Evolutionary conservation across 495 filamentous ascomycete genomes (phyloP).

Genomic region (Xylaria bambusicola): DNA sequence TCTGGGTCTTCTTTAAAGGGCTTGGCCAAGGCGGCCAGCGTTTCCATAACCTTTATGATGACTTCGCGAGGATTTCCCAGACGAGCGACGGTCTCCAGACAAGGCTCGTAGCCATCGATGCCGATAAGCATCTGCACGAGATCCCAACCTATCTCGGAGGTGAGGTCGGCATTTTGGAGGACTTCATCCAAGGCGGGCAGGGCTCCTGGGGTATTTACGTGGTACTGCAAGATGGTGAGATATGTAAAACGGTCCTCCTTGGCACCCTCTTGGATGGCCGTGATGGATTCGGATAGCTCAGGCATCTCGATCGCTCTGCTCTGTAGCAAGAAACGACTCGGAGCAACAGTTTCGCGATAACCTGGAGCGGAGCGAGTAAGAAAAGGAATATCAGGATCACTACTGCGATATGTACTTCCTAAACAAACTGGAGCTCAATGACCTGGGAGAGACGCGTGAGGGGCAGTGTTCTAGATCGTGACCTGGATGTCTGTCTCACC

Average conservation of each 20-base stretch:
- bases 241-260: constrained; percentile 78
- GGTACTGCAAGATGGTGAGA: constrained; percentile 82
- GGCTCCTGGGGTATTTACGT: constrained; percentile 68
- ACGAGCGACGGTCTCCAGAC: constrained; percentile 73
- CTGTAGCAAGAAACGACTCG: background rate
- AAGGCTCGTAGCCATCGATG: constrained; percentile 69
- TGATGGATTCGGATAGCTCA: constrained; percentile 31
- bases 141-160: constrained; percentile 95
- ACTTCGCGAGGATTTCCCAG: constrained; percentile 93
- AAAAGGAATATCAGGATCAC: background rate
- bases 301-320: constrained; percentile 21
- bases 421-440: constrained; percentile 9
- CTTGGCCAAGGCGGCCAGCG: constrained; percentile 57
- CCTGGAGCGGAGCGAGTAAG: background rate
- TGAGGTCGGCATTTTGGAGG: constrained; percentile 79
- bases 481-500: too few species aligned
- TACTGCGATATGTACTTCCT: background rate
- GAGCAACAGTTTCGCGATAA: too few species aligned
- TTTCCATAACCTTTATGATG: constrained; percentile 82
- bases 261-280: constrained; percentile 31
- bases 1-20: constrained; percentile 39
- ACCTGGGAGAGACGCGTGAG: constrained; percentile 17
- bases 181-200: constrained; percentile 76
- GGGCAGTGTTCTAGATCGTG: constrained; percentile 21
- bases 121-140: constrained; percentile 82